These are phyloP conservation scores for Neurospora africana DNA, from an alignment of 495 filamentous ascomycete genomes.

Conservation along the genomic window DNA sequence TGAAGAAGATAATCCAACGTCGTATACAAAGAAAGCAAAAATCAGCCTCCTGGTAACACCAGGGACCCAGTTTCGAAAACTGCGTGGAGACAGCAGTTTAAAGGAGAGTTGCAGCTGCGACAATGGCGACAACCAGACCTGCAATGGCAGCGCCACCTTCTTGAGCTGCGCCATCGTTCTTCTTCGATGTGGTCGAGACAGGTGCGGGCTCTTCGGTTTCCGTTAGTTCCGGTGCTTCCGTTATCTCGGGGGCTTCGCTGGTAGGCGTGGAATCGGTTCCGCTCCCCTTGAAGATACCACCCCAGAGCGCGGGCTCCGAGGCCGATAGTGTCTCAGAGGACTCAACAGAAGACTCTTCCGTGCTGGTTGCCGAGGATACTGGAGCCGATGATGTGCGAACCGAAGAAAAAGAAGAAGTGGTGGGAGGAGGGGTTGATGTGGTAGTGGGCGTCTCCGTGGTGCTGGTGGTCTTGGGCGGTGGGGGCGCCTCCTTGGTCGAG, in stretches of 20 bases:
- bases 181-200: constrained; percentile 18
- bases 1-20: background rate
- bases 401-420: constrained; percentile 6
- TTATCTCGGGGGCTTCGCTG: background rate
- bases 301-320: constrained; percentile 4
- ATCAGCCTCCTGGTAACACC: background rate
- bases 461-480: constrained; percentile 4
- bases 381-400: constrained; percentile 7
- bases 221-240: background rate
- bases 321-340: constrained; percentile 1
- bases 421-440: constrained; percentile 5
- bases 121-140: constrained; percentile 36
- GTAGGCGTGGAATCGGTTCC: background rate
- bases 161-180: constrained; percentile 27
- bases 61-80: background rate
- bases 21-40: background rate
- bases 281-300: constrained; percentile 29
- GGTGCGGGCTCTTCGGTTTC: constrained; percentile 1
- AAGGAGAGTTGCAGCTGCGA: constrained; percentile 34
- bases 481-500: background rate
- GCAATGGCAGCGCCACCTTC: constrained; percentile 34
- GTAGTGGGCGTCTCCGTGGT: constrained; percentile 7
- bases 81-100: constrained; percentile 4
- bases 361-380: background rate
- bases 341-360: constrained; percentile 5